A percentile compares a stretch with the other conserved stretches of the same genome.
phyloP scores from a whole-genome alignment of 2,329 filamentous ascomycete species.

The Fusarium begoniae region DNA sequence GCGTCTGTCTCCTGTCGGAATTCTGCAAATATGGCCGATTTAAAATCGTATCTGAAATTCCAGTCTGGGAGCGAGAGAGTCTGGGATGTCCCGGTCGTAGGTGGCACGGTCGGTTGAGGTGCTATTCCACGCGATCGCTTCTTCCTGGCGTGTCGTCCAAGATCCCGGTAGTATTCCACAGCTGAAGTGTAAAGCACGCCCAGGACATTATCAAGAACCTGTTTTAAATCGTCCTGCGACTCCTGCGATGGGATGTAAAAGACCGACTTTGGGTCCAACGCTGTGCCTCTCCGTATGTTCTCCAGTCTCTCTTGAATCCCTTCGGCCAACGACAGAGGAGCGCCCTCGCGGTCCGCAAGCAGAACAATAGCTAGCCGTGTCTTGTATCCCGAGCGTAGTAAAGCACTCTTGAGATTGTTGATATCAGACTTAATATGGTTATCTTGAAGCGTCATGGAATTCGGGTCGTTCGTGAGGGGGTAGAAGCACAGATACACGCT shows the following conservation, averaged over 20 bases:
- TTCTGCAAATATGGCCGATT: conserved; percentile 88
- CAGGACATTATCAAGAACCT: conserved; percentile 78
- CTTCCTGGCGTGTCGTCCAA: conserved; percentile 90
- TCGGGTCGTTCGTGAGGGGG: conserved; percentile 75
- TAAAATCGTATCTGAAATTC: conserved; percentile 96
- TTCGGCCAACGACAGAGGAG: conserved; percentile 65
- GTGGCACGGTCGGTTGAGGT: conserved; percentile 83
- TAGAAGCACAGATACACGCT: conserved; percentile 86
- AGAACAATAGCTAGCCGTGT: conserved; percentile 77
- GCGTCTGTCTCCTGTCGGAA: conserved; percentile 93
- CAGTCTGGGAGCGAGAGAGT: conserved; percentile 86
- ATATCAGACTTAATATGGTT: conserved; percentile 91
- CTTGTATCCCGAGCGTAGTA: conserved; percentile 77
- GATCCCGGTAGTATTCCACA: conserved; percentile 91
- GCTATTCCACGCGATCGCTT: conserved; percentile 84
- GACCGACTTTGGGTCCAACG: conserved; percentile 83
- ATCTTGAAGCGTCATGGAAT: conserved; percentile 80
- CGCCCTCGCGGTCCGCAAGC: conserved; percentile 44
- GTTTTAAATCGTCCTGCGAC: conserved; percentile 74
- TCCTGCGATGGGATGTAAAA: conserved; percentile 84
- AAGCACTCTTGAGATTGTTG: conserved; percentile 74
- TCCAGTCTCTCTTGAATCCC: conserved; percentile 75
- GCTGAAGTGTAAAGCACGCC: conserved; percentile 76
- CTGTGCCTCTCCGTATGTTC: conserved; percentile 80
- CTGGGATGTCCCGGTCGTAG: conserved; percentile 84